Base-by-base conservation (phyloP, 176 grass and related monocot species). In the Avena eriantha region DNA sequence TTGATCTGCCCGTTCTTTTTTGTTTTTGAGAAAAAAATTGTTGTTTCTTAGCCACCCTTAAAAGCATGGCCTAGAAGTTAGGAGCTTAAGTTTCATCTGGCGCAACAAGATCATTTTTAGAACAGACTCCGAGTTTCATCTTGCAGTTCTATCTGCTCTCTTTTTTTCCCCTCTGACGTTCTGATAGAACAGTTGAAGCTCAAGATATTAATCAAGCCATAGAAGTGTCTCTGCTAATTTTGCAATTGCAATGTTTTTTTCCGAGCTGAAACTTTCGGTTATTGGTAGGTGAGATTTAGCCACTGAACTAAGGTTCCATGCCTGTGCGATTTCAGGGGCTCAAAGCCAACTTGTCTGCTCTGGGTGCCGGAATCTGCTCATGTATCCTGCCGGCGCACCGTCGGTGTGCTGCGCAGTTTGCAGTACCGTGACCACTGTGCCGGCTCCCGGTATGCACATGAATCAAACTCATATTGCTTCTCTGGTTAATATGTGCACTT, bases 311-410 rank as follows among this genome's bases (percentile, higher is more conserved):
- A 75, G 82, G 10, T 36, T 18, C 22, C 36, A n/a, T 82, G 17
- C 18, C 56, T 14, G 76, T 84, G 72, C 77, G 83, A 83, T 79
- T 90, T 81, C 86, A 95, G 93, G 90, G 78, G 82, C 67, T 9
- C 96, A 95, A 90, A 95, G 90, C 78, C 96, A 98, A 63, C 91
- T 98, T 56, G 92, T 98, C 67, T 98, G 96, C 86, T 94, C 93
- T 9, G 93, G 93, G 3, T 98, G 96, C 85, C 88, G 93, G 67
- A 96, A 96, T 69, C 90, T 98, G 64, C 96, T 98, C 73, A 84
- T 98, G 66, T 96, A 96, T 92, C 93, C 96, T 53, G 89, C 91
- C 8, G 96, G 96, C n/a, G 96, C 96, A 51, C 84, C 93, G n/a
- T 98, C 96, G 16, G 93, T 98, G 41, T 96, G 96, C 79, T 98